Conservation (phyloP, 345 rosid species). For the Aurinia saxatilis region DNA sequence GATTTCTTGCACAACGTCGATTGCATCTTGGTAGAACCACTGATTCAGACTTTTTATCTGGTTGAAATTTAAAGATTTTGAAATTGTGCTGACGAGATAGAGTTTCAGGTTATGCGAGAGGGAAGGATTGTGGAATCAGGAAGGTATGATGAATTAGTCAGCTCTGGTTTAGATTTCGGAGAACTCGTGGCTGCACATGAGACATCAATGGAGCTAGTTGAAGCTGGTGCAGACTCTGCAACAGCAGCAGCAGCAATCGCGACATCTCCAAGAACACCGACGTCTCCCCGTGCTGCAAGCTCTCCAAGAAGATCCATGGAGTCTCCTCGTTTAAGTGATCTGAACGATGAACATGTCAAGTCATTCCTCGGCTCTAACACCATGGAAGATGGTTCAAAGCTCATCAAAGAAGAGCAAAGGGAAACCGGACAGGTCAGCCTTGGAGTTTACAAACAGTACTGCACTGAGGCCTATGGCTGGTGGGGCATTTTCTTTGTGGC, state of each 20-base stretch:
- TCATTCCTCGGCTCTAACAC: constrained; percentile 33
- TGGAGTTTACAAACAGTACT: constrained; percentile 63
- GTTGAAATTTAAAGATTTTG: neutral
- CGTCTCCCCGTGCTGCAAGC: constrained; percentile 13
- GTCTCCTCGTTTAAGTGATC: constrained; percentile 33
- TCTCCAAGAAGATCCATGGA: constrained; percentile 35
- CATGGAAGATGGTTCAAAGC: constrained; percentile 53
- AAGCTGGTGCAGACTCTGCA: constrained; percentile 37
- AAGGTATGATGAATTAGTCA: constrained; percentile 52
- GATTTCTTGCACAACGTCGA: constrained; percentile 90
- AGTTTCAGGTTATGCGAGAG: constrained; percentile 77
- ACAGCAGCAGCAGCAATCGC: neutral
- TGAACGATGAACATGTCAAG: constrained; percentile 42
- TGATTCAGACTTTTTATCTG: neutral
- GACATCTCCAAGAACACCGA: constrained; percentile 16
- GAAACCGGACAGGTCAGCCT: constrained; percentile 75
- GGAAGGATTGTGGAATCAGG: constrained; percentile 87
- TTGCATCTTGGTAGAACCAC: constrained; percentile 48
- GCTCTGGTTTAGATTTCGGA: constrained; percentile 60
- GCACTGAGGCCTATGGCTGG: constrained; percentile 91
- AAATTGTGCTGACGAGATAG: neutral
- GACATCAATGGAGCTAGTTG: constrained; percentile 79
- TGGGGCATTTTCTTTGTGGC: constrained; percentile 59
- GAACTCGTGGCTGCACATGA: constrained; percentile 86
- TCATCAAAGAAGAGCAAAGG: constrained; percentile 82